phyloP scores from a whole-genome alignment of 345 rosid genomes.

The Sisymbrium irio region DNA sequence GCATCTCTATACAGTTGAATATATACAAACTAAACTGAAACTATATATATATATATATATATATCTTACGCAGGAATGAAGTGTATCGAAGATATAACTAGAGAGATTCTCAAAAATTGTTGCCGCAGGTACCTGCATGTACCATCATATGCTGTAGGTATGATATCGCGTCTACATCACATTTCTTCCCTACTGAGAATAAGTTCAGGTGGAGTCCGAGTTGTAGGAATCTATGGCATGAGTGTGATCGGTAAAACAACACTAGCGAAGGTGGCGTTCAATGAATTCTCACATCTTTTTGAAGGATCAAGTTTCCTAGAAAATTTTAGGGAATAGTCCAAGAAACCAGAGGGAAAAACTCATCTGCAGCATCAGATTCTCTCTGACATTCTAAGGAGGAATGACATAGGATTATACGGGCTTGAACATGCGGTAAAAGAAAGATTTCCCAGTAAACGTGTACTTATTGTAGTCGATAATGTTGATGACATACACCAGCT shows the following conservation, averaged over 20 bases:
- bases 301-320: conserved; percentile 37
- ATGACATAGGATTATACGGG: no score
- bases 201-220: background rate
- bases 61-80: no score
- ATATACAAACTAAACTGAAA: no score
- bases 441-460: background rate
- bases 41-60: no score
- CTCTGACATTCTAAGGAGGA: no score
- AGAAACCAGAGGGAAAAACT: no score
- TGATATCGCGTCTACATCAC: background rate
- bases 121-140: background rate
- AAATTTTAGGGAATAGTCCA: conserved; percentile 13
- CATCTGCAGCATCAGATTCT: no score
- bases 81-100: background rate
- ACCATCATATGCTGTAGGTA: conserved; percentile 22
- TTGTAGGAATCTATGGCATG: background rate
- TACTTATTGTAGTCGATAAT: conserved; percentile 22
- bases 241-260: conserved; percentile 4
- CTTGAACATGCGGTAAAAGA: no score
- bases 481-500: conserved; percentile 8
- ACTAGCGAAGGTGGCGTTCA: conserved; percentile 33
- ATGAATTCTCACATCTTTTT: conserved; percentile 32
- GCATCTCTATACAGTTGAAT: no score
- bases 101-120: background rate
- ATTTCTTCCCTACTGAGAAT: background rate